Conservation (phyloP, 2,329 filamentous ascomycete genomes). For the Fusarium cyanostomum region DNA sequence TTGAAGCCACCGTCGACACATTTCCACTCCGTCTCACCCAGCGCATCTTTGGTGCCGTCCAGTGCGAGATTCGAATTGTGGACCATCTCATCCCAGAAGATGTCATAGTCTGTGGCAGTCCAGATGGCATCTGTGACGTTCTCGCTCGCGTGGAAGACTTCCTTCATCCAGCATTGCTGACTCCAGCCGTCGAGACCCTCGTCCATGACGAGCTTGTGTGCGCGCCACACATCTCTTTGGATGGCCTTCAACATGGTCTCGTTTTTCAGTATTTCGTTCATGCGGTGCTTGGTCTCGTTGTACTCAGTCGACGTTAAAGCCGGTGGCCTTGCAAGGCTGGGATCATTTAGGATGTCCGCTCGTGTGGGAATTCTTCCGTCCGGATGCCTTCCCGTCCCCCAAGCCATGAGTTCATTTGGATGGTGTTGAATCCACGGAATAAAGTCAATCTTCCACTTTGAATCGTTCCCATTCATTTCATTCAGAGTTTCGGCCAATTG, state of each 20-base stretch:
- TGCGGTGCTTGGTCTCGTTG: conserved; percentile 11
- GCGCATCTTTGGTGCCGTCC: conserved; percentile 1
- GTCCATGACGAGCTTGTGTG: conserved; percentile 9
- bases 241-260: conserved; percentile 15
- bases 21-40: conserved; percentile 25
- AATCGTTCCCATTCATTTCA: conserved; percentile 62
- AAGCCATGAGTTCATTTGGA: conserved; percentile 19
- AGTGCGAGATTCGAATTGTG: conserved; percentile 24
- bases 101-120: conserved; percentile 19
- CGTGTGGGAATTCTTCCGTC: conserved; percentile 5
- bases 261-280: conserved; percentile 29
- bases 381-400: background rate
- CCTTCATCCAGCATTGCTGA: conserved; percentile 17
- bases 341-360: conserved; percentile 1
- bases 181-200: conserved; percentile 15
- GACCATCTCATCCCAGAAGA: conserved; percentile 26
- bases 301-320: conserved; percentile 5
- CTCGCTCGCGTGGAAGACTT: conserved; percentile 2
- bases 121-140: conserved; percentile 15
- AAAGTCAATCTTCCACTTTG: conserved; percentile 64
- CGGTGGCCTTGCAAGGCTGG: conserved; percentile 3
- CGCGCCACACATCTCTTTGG: conserved; percentile 14
- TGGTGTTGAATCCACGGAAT: conserved; percentile 67
- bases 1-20: conserved; percentile 20
- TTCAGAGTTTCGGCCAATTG: conserved; percentile 70